phyloP scores from a whole-genome alignment of 2,329 filamentous ascomycete genomes.

The Clonostachys solani region DNA sequence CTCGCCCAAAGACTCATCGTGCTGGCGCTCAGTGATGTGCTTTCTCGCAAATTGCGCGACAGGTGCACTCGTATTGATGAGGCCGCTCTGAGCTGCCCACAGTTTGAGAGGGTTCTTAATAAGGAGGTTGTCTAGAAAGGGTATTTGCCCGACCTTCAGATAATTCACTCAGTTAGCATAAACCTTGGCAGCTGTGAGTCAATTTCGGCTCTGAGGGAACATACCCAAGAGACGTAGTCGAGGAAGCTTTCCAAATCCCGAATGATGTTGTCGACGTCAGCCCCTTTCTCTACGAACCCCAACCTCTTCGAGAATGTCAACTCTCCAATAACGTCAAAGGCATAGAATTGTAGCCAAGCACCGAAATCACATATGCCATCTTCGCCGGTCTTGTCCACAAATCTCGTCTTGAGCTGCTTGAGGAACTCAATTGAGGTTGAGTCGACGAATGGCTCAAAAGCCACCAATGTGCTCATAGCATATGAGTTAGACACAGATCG shows the following conservation, averaged over 20 bases:
- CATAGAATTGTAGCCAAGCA: conserved; percentile 40
- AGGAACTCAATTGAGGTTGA: conserved; percentile 38
- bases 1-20: conserved; percentile 11
- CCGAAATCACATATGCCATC: conserved; percentile 24
- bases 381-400: conserved; percentile 10
- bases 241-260: conserved; percentile 11
- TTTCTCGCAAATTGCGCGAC: conserved; percentile 66
- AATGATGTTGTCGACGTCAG: conserved; percentile 38
- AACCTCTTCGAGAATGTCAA: conserved; percentile 33
- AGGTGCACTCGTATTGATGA: conserved; percentile 66
- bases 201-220: conserved; percentile 9
- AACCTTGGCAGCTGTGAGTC: no score
- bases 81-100: conserved; percentile 60
- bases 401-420: conserved; percentile 17
- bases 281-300: conserved; percentile 39
- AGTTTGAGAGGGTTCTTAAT: conserved; percentile 73
- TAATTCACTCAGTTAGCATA: no score
- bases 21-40: conserved; percentile 61
- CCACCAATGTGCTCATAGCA: conserved; percentile 39
- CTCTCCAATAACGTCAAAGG: conserved; percentile 46
- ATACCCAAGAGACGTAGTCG: conserved; percentile 14
- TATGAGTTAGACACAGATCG: conserved; percentile 38
- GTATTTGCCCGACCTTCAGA: conserved; percentile 66
- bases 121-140: conserved; percentile 63
- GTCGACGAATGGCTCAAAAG: conserved; percentile 44